Evolutionary conservation across 2,329 filamentous ascomycete genomes (phyloP).

Genomic region (Gaeumannomyces sp.): DNA sequence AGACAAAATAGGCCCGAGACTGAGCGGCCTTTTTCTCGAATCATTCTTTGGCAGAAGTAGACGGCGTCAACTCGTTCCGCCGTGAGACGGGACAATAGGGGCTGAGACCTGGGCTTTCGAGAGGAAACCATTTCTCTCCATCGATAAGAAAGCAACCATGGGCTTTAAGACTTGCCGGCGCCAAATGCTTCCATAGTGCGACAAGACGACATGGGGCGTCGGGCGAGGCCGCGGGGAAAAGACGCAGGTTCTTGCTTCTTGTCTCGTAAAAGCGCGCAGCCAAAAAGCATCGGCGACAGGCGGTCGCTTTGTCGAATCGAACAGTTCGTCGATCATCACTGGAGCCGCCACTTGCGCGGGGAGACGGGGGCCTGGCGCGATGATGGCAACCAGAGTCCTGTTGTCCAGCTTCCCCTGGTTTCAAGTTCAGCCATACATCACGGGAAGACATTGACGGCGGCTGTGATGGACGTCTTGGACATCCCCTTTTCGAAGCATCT

Average conservation of each 20-base stretch:
- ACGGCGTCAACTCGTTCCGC: background rate
- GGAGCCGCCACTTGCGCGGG: background rate
- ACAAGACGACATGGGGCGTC: no score
- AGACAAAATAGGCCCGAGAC: background rate
- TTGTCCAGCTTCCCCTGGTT: background rate
- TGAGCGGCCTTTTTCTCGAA: background rate
- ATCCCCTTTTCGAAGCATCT: background rate
- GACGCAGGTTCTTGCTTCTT: background rate
- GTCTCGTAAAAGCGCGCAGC: background rate
- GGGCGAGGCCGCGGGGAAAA: no score
- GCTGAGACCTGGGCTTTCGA: no score
- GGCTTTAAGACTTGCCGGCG: background rate
- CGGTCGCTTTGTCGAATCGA: background rate
- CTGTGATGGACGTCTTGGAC: background rate
- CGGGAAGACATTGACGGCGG: background rate
- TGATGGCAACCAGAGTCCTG: no score
- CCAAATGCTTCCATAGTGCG: background rate
- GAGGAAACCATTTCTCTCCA: no score
- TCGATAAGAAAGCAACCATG: no score
- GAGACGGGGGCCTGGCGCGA: background rate
- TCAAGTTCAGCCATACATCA: background rate
- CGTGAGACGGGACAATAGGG: background rate
- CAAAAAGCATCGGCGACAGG: background rate
- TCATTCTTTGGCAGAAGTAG: background rate
- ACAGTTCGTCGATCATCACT: background rate